A percentile compares a stretch with the other conserved stretches of the same genome.
Conservation (phyloP, 2,329 filamentous ascomycete species). For the Sporothrix pseudoabietina region DNA sequence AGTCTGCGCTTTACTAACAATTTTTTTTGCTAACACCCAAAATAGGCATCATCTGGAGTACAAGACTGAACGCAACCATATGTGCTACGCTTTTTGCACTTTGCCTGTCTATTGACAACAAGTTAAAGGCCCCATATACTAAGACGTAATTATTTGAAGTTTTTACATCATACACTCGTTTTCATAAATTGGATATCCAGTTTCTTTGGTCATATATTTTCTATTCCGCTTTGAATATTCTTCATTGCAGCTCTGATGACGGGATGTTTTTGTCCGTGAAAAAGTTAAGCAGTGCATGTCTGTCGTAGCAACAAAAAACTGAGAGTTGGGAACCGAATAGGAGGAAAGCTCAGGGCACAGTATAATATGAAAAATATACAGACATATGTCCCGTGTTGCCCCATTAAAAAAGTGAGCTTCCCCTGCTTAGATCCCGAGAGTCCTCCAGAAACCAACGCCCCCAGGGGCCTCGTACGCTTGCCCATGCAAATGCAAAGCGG, state of each 20-base stretch:
- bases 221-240: slow-evolving; percentile 31
- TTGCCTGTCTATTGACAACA: background rate
- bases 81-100: background rate
- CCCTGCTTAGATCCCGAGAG: slow-evolving; percentile 13
- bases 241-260: slow-evolving; percentile 26
- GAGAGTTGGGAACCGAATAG: slow-evolving; percentile 23
- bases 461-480: slow-evolving; percentile 26
- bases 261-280: background rate
- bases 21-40: slow-evolving; percentile 25
- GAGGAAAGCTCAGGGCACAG: slow-evolving; percentile 16
- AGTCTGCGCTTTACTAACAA: slow-evolving; percentile 10
- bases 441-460: slow-evolving; percentile 26
- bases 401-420: background rate
- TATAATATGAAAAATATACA: background rate
- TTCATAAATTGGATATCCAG: slow-evolving; percentile 5
- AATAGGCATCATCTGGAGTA: slow-evolving; percentile 24
- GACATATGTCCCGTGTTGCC: slow-evolving; percentile 19
- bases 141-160: background rate
- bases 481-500: slow-evolving; percentile 11
- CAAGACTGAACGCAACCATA: background rate
- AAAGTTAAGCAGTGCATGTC: slow-evolving; percentile 11
- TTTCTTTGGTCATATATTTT: slow-evolving; percentile 23
- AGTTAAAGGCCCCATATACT: background rate
- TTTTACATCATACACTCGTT: background rate
- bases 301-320: slow-evolving; percentile 23